Conservation (phyloP, 352 stramenopile genomes). For the Phytophthora melonis region DNA sequence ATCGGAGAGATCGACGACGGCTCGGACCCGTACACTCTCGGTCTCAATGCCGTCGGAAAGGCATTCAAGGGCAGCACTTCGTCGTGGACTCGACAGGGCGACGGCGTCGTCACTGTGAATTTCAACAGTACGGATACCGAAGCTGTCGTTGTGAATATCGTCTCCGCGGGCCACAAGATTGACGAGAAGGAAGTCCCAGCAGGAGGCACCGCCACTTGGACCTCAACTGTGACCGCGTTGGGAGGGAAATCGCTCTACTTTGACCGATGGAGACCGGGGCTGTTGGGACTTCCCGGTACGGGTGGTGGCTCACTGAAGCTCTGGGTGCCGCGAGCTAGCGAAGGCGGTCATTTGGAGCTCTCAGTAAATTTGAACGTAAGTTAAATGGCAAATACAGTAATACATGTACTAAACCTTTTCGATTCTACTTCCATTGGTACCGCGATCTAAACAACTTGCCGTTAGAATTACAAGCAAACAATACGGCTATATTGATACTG, state of each 20-base stretch:
- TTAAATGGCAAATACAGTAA: not conserved
- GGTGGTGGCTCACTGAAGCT: not conserved
- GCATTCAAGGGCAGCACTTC: not conserved
- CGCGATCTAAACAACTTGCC: too few relatives aligned
- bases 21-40: not conserved
- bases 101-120: not conserved
- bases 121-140: not conserved
- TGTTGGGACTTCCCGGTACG: not conserved
- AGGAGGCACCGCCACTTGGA: constrained; percentile 35
- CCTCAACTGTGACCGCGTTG: not conserved
- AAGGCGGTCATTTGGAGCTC: not conserved
- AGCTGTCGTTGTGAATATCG: not conserved
- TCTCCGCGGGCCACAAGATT: constrained; percentile 30
- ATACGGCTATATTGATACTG: too few relatives aligned
- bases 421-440: too few relatives aligned
- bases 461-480: too few relatives aligned
- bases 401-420: too few relatives aligned
- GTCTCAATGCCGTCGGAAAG: not conserved
- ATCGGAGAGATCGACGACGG: constrained; percentile 13
- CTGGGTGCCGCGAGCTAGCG: not conserved
- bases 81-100: not conserved
- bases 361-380: not conserved
- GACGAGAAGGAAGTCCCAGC: constrained; percentile 32
- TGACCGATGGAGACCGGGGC: not conserved
- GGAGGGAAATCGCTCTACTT: not conserved